These are phyloP conservation scores for Monosporozyma yasuniensis DNA, from an alignment of 805 yeast genomes.

Conservation along the genomic window DNA sequence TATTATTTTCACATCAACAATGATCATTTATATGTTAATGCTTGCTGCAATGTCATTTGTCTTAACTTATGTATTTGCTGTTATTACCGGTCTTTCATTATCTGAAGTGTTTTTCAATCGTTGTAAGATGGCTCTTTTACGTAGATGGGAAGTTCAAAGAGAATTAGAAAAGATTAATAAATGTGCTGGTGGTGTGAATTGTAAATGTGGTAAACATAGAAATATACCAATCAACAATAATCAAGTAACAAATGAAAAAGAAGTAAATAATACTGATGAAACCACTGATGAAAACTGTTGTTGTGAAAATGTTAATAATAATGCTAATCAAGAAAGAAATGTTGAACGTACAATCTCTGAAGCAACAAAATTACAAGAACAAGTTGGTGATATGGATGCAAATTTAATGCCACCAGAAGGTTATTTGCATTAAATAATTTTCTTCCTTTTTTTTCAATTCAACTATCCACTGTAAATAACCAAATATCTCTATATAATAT, in stretches of 20 bases:
- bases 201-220: constrained; percentile 25
- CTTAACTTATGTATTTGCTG: constrained; percentile 62
- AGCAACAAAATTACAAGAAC: constrained; percentile 22
- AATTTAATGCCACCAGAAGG: constrained; percentile 24
- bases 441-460: not conserved
- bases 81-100: constrained; percentile 57
- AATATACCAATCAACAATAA: not conserved
- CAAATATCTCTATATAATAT: no score
- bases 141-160: constrained; percentile 28
- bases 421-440: not conserved
- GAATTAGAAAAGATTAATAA: constrained; percentile 19
- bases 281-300: constrained; percentile 5
- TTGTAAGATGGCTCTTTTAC: constrained; percentile 25
- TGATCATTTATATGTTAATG: constrained; percentile 67
- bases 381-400: constrained; percentile 27
- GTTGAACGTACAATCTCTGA: constrained; percentile 21
- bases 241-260: not conserved
- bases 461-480: no score
- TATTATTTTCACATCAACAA: constrained; percentile 51
- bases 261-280: not conserved
- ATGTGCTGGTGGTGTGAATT: constrained; percentile 24
- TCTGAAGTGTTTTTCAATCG: constrained; percentile 66
- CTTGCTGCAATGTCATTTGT: constrained; percentile 69
- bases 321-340: constrained; percentile 12
- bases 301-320: constrained; percentile 5